Evolutionary conservation across 73 alveolate species (phyloP).

Genomic region (Blepharisma stoltei): DNA sequence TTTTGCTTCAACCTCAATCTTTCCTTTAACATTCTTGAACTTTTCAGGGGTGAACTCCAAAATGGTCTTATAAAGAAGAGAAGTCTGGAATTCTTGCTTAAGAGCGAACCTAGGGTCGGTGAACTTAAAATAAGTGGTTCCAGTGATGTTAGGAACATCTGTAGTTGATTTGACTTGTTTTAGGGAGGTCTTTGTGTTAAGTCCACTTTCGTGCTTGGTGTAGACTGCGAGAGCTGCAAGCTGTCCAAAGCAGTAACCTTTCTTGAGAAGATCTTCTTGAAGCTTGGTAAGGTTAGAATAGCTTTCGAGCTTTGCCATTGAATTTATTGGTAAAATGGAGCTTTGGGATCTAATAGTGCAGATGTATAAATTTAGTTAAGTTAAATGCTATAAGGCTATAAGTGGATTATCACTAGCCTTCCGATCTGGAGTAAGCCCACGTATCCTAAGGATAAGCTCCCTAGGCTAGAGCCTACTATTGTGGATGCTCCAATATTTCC

Average conservation of each 20-base stretch:
- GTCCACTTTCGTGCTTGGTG: not conserved
- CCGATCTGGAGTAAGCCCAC: too few species aligned
- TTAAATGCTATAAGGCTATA: too few species aligned
- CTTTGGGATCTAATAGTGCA: too few species aligned
- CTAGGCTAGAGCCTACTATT: too few species aligned
- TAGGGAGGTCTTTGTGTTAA: constrained; percentile 1
- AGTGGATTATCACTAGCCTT: too few species aligned
- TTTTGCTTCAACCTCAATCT: not conserved
- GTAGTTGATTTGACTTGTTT: not conserved
- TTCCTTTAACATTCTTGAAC: not conserved
- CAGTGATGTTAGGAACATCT: not conserved
- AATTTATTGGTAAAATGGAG: too few species aligned
- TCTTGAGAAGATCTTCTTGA: constrained; percentile 1
- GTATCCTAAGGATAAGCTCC: too few species aligned
- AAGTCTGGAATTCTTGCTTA: not conserved
- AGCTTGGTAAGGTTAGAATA: constrained; percentile 1
- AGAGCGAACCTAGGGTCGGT: not conserved
- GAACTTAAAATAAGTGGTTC: constrained; percentile 7
- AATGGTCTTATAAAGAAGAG: not conserved
- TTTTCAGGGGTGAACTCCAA: not conserved
- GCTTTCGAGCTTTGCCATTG: constrained; percentile 15
- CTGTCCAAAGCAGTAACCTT: constrained; percentile 4
- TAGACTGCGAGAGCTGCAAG: not conserved
- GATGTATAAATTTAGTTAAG: too few species aligned
- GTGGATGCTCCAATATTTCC: too few species aligned